A percentile compares a stretch with the other conserved stretches of the same genome.
Conservation (phyloP, 2,329 filamentous ascomycete species). For the Nemania abortiva region DNA sequence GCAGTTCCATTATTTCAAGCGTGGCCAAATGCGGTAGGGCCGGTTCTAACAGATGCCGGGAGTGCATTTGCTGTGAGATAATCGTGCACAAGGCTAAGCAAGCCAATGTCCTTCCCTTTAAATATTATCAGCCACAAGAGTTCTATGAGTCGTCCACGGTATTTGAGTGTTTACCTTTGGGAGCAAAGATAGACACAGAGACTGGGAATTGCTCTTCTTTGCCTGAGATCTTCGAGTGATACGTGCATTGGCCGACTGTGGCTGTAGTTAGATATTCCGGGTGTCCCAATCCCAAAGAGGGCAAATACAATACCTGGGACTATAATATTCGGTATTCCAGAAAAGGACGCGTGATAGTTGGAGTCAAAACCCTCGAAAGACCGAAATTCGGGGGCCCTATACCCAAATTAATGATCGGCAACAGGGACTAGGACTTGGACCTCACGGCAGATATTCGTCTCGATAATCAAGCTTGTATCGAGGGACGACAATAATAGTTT, state of each 20-base stretch:
- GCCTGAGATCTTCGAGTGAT: slow-evolving; percentile 14
- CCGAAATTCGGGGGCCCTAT: slow-evolving; percentile 7
- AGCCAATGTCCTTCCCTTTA: slow-evolving; percentile 17
- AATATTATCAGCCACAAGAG: neutral
- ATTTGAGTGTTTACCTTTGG: slow-evolving; percentile 5
- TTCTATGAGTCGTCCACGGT: neutral
- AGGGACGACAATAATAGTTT: slow-evolving; percentile 17
- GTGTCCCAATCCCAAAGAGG: neutral
- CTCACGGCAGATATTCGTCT: slow-evolving; percentile 26
- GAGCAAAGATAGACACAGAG: slow-evolving; percentile 18
- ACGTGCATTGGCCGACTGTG: slow-evolving; percentile 15
- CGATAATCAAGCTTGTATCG: slow-evolving; percentile 13
- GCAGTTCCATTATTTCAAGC: neutral
- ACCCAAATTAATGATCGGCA: neutral
- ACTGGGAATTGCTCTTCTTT: slow-evolving; percentile 18
- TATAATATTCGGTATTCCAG: slow-evolving; percentile 15
- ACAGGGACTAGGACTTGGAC: neutral
- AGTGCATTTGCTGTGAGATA: slow-evolving; percentile 18
- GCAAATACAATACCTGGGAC: slow-evolving; percentile 9
- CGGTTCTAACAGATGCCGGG: slow-evolving; percentile 12
- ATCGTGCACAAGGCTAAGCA: slow-evolving; percentile 17
- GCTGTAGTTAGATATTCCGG: slow-evolving; percentile 9
- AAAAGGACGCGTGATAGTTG: slow-evolving; percentile 10
- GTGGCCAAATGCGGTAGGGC: slow-evolving; percentile 1
- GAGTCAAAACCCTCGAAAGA: slow-evolving; percentile 21